These are phyloP conservation scores for Obelidium mucronatum DNA, from an alignment of 192 early-diverging fungal genomes.

Conservation along the genomic window DNA sequence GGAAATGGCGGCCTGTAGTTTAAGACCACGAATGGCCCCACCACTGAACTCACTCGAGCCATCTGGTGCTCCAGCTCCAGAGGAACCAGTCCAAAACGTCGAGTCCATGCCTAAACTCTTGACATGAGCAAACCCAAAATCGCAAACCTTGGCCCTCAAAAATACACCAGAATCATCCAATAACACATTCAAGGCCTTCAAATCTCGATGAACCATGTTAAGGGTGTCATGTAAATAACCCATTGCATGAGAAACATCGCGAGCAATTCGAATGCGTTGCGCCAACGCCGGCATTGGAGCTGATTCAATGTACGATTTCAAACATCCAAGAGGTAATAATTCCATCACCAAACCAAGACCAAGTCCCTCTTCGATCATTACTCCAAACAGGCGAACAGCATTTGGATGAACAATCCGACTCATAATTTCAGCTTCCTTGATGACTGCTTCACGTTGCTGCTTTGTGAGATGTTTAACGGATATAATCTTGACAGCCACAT, in stretches of 20 bases:
- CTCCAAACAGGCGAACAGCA: conserved; percentile 32
- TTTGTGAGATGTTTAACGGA: conserved; percentile 27
- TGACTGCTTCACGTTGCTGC: conserved; percentile 35
- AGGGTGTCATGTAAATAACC: conserved; percentile 33
- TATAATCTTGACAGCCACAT: conserved; percentile 35
- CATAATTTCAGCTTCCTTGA: conserved; percentile 40
- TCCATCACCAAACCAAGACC: conserved; percentile 33
- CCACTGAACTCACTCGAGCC: conserved; percentile 9
- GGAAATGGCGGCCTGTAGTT: conserved; percentile 30
- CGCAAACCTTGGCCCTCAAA: conserved; percentile 32
- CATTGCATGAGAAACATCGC: conserved; percentile 33
- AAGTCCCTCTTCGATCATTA: conserved; percentile 37
- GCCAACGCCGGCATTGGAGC: conserved; percentile 16
- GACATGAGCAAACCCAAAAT: conserved; percentile 35
- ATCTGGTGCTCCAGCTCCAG: background rate
- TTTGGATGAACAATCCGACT: conserved; percentile 34
- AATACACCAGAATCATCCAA: conserved; percentile 32
- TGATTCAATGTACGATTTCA: conserved; percentile 22
- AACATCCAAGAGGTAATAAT: conserved; percentile 25
- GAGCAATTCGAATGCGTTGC: conserved; percentile 25
- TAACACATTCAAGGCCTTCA: conserved; percentile 31
- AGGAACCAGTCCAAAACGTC: conserved; percentile 27
- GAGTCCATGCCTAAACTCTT: conserved; percentile 36
- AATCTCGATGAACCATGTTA: conserved; percentile 36
- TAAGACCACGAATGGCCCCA: conserved; percentile 34